phyloP scores from a whole-genome alignment of 441 rosid genomes.

The Brassica hybrid region DNA sequence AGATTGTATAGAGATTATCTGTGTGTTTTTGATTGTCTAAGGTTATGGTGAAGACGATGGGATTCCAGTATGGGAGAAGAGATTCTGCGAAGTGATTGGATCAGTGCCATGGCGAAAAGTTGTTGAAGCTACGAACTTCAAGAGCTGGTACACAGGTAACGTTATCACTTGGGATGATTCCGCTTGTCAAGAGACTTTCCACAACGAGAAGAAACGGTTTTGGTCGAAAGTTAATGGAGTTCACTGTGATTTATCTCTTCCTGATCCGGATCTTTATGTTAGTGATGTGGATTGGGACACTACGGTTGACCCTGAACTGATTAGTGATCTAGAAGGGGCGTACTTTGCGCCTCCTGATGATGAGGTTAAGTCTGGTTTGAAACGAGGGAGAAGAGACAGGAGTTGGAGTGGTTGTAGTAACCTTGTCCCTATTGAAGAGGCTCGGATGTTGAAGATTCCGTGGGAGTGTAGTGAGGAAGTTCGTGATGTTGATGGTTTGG shows the following conservation, averaged over 20 bases:
- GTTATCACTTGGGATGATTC: slow-evolving; percentile 82
- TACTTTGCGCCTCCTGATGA: slow-evolving; percentile 62
- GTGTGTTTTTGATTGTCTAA: slow-evolving; percentile 1
- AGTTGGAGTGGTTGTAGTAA: slow-evolving; percentile 24
- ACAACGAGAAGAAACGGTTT: slow-evolving; percentile 62
- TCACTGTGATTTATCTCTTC: slow-evolving; percentile 52
- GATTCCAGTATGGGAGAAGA: slow-evolving; percentile 88
- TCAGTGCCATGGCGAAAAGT: slow-evolving; percentile 81
- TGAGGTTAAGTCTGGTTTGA: slow-evolving; percentile 45
- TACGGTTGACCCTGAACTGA: slow-evolving; percentile 62
- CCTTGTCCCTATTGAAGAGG: slow-evolving; percentile 42
- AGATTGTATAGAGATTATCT: not conserved
- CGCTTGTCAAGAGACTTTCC: slow-evolving; percentile 81
- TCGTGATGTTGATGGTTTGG: no score
- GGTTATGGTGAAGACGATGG: slow-evolving; percentile 58
- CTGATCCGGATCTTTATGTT: slow-evolving; percentile 65
- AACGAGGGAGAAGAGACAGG: slow-evolving; percentile 36
- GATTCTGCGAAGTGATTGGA: slow-evolving; percentile 73
- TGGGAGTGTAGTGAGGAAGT: slow-evolving; percentile 41
- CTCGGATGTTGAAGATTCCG: slow-evolving; percentile 39
- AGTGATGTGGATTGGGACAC: slow-evolving; percentile 75
- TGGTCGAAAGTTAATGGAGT: slow-evolving; percentile 66
- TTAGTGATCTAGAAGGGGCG: slow-evolving; percentile 59
- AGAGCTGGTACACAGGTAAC: slow-evolving; percentile 47
- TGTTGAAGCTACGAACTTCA: slow-evolving; percentile 54